phyloP scores from a whole-genome alignment of 148 eudicot species.

The Heliamphora exappendiculata region DNA sequence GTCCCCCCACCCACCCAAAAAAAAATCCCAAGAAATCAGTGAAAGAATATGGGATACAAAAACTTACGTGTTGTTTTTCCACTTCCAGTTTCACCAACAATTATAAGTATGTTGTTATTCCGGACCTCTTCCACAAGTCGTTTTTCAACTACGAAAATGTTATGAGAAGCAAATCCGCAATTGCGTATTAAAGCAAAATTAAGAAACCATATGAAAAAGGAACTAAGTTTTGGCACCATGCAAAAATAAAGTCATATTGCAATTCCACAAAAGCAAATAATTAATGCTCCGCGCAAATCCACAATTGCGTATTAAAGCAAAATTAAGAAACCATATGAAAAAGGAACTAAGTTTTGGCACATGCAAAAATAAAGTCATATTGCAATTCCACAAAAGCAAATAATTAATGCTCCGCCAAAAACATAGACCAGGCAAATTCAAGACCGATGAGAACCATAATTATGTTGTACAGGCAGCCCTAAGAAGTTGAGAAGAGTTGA shows the following conservation, averaged over 20 bases:
- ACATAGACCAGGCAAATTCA: too few relatives aligned
- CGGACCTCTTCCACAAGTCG: constrained; percentile 65
- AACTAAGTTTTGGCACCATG: neutral
- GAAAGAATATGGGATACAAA: neutral
- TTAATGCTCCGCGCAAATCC: neutral
- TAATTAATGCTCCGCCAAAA: neutral
- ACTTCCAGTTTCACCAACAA: constrained; percentile 99
- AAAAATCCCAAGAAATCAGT: neutral
- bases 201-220: neutral
- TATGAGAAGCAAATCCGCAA: constrained; percentile 4
- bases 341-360: neutral
- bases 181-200: neutral
- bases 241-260: neutral
- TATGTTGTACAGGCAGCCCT: too few relatives aligned
- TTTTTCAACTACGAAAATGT: constrained; percentile 50
- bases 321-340: neutral
- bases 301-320: neutral
- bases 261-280: neutral
- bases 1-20: neutral
- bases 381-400: neutral
- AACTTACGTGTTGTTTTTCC: constrained; percentile 98
- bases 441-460: too few relatives aligned
- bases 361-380: neutral
- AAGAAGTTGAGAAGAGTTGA: too few relatives aligned
- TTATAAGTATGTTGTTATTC: constrained; percentile 57